These are phyloP conservation scores for Alternaria sp. DNA, from an alignment of 2,329 filamentous ascomycete genomes.

Conservation along the genomic window DNA sequence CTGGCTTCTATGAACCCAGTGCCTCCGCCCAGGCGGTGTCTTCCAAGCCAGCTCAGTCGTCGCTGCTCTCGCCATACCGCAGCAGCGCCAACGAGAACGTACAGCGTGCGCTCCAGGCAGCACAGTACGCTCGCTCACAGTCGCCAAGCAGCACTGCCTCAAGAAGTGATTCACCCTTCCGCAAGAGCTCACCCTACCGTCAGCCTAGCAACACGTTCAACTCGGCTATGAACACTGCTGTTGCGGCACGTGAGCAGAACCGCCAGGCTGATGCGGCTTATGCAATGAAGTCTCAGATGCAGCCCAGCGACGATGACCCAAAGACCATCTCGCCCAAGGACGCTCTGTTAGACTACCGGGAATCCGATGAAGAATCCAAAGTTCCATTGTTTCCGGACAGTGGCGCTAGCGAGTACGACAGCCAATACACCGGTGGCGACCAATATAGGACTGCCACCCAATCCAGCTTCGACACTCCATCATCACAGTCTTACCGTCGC, in stretches of 20 bases:
- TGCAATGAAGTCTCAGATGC: conserved; percentile 49
- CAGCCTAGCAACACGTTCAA: conserved; percentile 52
- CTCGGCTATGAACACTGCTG: conserved; percentile 58
- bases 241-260: conserved; percentile 68
- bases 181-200: conserved; percentile 64
- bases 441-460: conserved; percentile 47
- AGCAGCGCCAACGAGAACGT: conserved; percentile 62
- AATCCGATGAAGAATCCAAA: conserved; percentile 71
- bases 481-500: conserved; percentile 40
- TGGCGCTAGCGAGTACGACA: conserved; percentile 59
- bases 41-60: conserved; percentile 59
- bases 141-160: conserved; percentile 60
- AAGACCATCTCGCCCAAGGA: conserved; percentile 96
- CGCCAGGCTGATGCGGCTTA: conserved; percentile 63
- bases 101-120: conserved; percentile 76
- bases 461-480: conserved; percentile 44
- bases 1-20: conserved; percentile 76
- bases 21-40: conserved; percentile 56
- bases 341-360: conserved; percentile 82
- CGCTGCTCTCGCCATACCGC: conserved; percentile 57
- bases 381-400: conserved; percentile 76
- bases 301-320: conserved; percentile 53
- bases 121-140: conserved; percentile 71
- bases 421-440: conserved; percentile 52
- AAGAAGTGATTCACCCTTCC: conserved; percentile 81